Conservation (phyloP, 495 filamentous ascomycete genomes). For the Delitschia confertaspora region DNA sequence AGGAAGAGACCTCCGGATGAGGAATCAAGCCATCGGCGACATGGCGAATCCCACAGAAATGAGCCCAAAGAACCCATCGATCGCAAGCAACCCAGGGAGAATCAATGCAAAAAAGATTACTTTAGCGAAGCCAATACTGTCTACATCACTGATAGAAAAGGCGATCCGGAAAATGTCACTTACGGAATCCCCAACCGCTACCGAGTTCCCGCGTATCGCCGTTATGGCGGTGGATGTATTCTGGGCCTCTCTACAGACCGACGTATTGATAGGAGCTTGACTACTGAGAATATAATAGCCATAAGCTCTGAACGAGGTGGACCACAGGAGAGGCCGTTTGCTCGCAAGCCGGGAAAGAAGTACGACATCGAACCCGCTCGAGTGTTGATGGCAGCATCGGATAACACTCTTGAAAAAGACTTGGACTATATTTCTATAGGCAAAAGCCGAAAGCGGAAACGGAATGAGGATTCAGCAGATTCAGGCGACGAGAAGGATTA, state of each 20-base stretch:
- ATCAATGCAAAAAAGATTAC: too few species aligned
- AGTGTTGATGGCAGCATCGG: constrained; percentile 3
- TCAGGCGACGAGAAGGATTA: constrained; percentile 44
- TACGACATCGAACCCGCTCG: neutral
- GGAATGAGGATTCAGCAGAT: constrained; percentile 26
- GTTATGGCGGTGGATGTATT: constrained; percentile 50
- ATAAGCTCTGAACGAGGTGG: neutral
- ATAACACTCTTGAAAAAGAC: neutral
- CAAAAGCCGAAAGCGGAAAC: constrained; percentile 2
- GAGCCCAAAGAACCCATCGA: too few species aligned
- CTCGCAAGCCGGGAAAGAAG: constrained; percentile 1
- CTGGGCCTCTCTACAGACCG: constrained; percentile 43
- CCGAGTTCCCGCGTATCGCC: constrained; percentile 50
- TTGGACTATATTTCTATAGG: constrained; percentile 24
- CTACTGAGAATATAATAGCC: constrained; percentile 11
- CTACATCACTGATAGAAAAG: constrained; percentile 38
- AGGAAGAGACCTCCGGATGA: neutral
- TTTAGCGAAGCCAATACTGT: too few species aligned
- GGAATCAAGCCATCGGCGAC: neutral
- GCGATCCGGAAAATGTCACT: constrained; percentile 51
- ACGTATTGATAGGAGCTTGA: constrained; percentile 43
- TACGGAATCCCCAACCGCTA: constrained; percentile 58
- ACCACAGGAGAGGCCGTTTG: constrained; percentile 6
- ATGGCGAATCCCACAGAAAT: too few species aligned
- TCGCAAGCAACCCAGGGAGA: too few species aligned